Evolutionary conservation across 176 grass and related monocot genomes (phyloP).

Genomic region (Zizania latifolia): DNA sequence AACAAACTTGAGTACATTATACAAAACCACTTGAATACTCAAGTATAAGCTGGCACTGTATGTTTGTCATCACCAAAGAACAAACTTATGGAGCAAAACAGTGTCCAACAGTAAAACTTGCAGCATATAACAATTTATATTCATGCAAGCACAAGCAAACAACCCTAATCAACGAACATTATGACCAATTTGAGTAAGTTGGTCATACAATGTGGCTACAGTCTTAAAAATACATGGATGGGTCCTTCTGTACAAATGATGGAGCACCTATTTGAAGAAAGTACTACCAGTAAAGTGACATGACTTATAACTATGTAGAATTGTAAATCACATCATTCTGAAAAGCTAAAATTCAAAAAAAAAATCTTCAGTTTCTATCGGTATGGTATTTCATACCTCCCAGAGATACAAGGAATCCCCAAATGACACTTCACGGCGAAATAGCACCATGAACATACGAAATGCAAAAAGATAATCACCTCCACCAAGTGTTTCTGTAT

Average conservation of each 20-base stretch:
- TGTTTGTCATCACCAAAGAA: neutral
- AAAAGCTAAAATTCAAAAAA: neutral
- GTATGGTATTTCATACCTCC: conserved; percentile 61
- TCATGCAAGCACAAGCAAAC: neutral
- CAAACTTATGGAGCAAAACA: neutral
- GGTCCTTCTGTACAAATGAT: neutral
- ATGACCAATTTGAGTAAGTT: neutral
- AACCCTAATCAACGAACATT: neutral
- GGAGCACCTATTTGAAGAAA: conserved; percentile 11
- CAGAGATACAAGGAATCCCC: conserved; percentile 94
- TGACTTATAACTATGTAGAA: neutral
- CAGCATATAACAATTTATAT: neutral
- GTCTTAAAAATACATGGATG: neutral
- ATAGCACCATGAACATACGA: conserved; percentile 99
- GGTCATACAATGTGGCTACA: neutral
- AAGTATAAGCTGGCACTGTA: no score
- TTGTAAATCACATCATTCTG: neutral
- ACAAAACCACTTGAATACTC: no score
- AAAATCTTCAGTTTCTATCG: conserved; percentile 12
- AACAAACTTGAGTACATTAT: no score
- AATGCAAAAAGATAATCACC: conserved; percentile 98
- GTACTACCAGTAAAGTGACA: neutral
- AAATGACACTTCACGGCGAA: conserved; percentile 95
- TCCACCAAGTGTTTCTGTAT: conserved; percentile 85
- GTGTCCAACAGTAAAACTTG: neutral